Evolutionary conservation across 2,329 filamentous ascomycete genomes (phyloP).

Genomic region (Epichloe amarillans): DNA sequence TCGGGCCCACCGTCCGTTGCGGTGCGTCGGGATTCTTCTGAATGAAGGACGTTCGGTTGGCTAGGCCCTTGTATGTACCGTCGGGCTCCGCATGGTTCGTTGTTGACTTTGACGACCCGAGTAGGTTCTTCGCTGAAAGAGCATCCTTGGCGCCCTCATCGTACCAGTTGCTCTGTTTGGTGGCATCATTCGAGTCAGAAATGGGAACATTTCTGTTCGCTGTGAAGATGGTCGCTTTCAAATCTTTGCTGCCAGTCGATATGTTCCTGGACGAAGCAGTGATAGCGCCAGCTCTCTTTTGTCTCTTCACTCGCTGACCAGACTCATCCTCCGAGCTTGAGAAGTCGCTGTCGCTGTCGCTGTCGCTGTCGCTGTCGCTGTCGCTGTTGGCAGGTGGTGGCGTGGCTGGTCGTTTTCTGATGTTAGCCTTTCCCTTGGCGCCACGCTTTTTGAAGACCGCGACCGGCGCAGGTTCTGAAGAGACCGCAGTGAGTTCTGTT

Average conservation of each 20-base stretch:
- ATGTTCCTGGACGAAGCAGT: slow-evolving; percentile 47
- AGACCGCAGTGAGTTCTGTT: background rate
- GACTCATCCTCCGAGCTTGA: slow-evolving; percentile 65
- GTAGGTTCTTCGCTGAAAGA: slow-evolving; percentile 37
- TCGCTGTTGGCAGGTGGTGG: slow-evolving; percentile 56
- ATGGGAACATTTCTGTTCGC: slow-evolving; percentile 51
- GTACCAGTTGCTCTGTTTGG: slow-evolving; percentile 80
- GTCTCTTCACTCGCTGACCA: slow-evolving; percentile 66
- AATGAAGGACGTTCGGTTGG: slow-evolving; percentile 62
- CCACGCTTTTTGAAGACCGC: slow-evolving; percentile 78
- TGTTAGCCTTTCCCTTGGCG: slow-evolving; percentile 60
- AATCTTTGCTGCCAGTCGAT: slow-evolving; percentile 20
- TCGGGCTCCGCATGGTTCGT: slow-evolving; percentile 29
- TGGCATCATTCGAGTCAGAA: slow-evolving; percentile 68
- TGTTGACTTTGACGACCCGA: slow-evolving; percentile 39
- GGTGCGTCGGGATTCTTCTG: slow-evolving; percentile 68
- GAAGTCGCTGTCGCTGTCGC: slow-evolving; percentile 38
- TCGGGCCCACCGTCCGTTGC: slow-evolving; percentile 59
- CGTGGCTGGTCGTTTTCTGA: slow-evolving; percentile 69
- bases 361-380: slow-evolving; percentile 42
- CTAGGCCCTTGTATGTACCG: slow-evolving; percentile 64
- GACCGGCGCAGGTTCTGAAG: slow-evolving; percentile 27
- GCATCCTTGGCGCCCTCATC: slow-evolving; percentile 51
- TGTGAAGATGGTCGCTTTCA: slow-evolving; percentile 39
- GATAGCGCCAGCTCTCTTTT: slow-evolving; percentile 54